phyloP scores from a whole-genome alignment of 2,329 filamentous ascomycete genomes.

The Fusarium sororula region DNA sequence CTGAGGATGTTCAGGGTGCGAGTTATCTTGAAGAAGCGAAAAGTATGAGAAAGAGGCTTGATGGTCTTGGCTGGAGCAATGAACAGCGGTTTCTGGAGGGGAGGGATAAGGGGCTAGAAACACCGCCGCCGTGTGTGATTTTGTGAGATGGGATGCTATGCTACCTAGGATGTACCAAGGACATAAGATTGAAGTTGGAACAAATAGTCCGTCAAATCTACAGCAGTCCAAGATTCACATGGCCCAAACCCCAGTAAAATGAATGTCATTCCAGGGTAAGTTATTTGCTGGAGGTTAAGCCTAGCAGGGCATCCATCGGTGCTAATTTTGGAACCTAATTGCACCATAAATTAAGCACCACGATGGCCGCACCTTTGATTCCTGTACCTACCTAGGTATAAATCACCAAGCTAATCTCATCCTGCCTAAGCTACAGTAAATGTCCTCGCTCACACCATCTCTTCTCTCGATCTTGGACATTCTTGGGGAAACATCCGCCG shows the following conservation, averaged over 20 bases:
- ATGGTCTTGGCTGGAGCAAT: constrained; percentile 5
- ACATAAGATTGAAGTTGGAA: background rate
- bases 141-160: background rate
- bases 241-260: rapidly evolving
- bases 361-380: background rate
- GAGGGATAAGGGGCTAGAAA: background rate
- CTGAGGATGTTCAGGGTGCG: constrained; percentile 8
- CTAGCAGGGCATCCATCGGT: no score
- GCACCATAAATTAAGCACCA: background rate
- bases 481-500: background rate
- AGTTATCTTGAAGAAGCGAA: constrained; percentile 7
- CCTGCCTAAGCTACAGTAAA: background rate
- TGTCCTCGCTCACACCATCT: background rate
- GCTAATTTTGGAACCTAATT: background rate
- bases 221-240: background rate
- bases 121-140: constrained; percentile 8
- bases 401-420: background rate
- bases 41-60: background rate
- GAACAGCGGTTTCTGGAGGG: background rate
- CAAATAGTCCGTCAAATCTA: background rate
- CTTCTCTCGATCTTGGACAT: background rate
- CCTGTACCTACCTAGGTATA: no score
- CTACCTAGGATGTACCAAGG: no score
- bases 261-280: background rate
- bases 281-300: background rate